These are phyloP conservation scores for Aspergillus bombycis DNA, from an alignment of 2,329 filamentous ascomycete species.

Conservation along the genomic window DNA sequence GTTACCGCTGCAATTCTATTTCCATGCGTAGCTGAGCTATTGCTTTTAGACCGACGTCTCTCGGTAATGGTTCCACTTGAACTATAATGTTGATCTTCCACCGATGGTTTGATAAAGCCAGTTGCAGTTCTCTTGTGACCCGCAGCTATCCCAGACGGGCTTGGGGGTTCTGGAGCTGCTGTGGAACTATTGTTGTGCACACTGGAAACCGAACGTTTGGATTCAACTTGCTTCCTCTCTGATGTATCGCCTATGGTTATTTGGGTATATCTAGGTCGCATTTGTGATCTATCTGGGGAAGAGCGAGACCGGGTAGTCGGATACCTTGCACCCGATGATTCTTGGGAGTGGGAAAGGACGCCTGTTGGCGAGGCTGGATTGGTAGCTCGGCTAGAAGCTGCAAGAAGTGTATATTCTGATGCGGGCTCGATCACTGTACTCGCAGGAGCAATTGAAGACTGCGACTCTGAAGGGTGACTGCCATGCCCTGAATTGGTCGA, in stretches of 20 bases:
- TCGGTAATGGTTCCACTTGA: conserved; percentile 38
- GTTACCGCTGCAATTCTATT: conserved; percentile 79
- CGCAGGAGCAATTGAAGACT: neutral
- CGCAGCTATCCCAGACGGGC: conserved; percentile 22
- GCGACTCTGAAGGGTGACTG: neutral
- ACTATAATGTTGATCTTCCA: conserved; percentile 12
- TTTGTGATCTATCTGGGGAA: neutral
- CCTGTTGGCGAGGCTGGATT: neutral
- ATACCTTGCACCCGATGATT: neutral
- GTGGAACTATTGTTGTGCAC: conserved; percentile 19
- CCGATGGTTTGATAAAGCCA: conserved; percentile 66
- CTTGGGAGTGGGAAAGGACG: neutral
- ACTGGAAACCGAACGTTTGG: conserved; percentile 5
- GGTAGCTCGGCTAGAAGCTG: neutral
- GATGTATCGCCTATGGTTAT: neutral
- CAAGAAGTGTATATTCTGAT: neutral
- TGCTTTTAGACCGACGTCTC: conserved; percentile 68
- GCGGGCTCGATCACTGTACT: neutral
- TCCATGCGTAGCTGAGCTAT: conserved; percentile 68
- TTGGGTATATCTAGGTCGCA: neutral
- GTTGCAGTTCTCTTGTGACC: conserved; percentile 76
- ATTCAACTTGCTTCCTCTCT: conserved; percentile 4
- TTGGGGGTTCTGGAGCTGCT: conserved; percentile 15
- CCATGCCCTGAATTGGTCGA: neutral
- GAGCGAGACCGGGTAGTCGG: neutral